These are phyloP conservation scores for Cystobasidium onofrii DNA, from an alignment of 768 basidiomycete genomes.

Conservation along the genomic window DNA sequence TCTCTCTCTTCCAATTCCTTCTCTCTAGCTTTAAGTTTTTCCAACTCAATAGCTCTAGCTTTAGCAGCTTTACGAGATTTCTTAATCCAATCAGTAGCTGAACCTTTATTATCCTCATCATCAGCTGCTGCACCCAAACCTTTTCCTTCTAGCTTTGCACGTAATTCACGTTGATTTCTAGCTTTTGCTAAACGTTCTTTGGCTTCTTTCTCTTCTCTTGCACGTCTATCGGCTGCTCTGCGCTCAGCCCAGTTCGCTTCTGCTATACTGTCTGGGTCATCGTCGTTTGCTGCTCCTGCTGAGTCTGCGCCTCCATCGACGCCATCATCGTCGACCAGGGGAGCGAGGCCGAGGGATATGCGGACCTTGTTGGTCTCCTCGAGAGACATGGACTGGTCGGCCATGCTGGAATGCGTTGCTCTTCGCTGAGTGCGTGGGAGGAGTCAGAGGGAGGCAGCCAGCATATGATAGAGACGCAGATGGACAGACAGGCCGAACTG, in stretches of 20 bases:
- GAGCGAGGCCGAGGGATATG: slow-evolving; percentile 84
- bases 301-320: slow-evolving; percentile 54
- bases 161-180: slow-evolving; percentile 85
- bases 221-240: slow-evolving; percentile 62
- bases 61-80: slow-evolving; percentile 81
- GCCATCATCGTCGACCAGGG: slow-evolving; percentile 74
- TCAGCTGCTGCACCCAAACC: slow-evolving; percentile 71
- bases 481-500: too few species aligned
- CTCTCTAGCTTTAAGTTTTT: slow-evolving; percentile 57
- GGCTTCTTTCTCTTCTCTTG: slow-evolving; percentile 67
- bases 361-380: slow-evolving; percentile 89
- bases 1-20: slow-evolving; percentile 64
- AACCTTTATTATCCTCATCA: slow-evolving; percentile 34
- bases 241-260: slow-evolving; percentile 74
- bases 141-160: slow-evolving; percentile 79
- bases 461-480: too few species aligned
- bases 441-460: not conserved
- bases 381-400: slow-evolving; percentile 68
- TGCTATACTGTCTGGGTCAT: slow-evolving; percentile 52
- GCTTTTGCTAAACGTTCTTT: slow-evolving; percentile 74
- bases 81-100: slow-evolving; percentile 77
- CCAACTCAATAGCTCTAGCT: slow-evolving; percentile 56
- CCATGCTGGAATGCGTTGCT: slow-evolving; percentile 55
- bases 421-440: too few species aligned
- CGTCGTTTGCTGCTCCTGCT: slow-evolving; percentile 33